Conservation (phyloP, 108 stramenopile genomes). For the Skeletonema menzelii region DNA sequence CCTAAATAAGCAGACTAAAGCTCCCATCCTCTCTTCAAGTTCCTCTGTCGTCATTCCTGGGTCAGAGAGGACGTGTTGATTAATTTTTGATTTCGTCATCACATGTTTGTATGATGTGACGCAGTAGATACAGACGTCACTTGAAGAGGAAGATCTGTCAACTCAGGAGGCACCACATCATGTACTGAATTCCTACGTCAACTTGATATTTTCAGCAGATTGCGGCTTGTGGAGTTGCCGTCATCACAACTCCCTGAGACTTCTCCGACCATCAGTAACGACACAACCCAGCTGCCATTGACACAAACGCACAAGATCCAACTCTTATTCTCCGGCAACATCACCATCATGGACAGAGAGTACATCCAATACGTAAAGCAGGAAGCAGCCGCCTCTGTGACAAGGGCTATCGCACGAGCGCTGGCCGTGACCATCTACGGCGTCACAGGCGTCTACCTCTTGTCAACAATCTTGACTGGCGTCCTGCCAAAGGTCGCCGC, state of each 20-base stretch:
- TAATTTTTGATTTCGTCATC: not conserved
- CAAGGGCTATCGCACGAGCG: not conserved
- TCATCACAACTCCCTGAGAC: not conserved
- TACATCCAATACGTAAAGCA: not conserved
- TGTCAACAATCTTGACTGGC: not conserved
- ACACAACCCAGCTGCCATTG: too few relatives aligned
- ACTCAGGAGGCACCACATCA: not conserved
- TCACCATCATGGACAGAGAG: not conserved
- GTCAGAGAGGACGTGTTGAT: not conserved
- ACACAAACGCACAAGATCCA: too few relatives aligned
- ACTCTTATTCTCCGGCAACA: not conserved
- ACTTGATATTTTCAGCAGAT: not conserved
- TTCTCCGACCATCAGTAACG: too few relatives aligned
- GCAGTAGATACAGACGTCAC: not conserved
- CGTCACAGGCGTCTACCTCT: not conserved
- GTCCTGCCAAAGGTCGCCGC: not conserved
- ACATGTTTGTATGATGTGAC: not conserved
- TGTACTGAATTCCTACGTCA: not conserved
- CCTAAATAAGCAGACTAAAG: too few relatives aligned
- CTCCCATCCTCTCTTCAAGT: not conserved
- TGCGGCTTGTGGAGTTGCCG: not conserved
- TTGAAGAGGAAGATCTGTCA: not conserved
- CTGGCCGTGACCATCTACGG: not conserved
- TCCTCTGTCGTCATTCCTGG: not conserved
- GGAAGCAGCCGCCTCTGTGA: not conserved